A percentile compares a stretch with the other conserved stretches of the same genome.
These are phyloP conservation scores for Tylopilus plumbeoviolaceoides DNA, from an alignment of 768 basidiomycete species.

Conservation along the genomic window DNA sequence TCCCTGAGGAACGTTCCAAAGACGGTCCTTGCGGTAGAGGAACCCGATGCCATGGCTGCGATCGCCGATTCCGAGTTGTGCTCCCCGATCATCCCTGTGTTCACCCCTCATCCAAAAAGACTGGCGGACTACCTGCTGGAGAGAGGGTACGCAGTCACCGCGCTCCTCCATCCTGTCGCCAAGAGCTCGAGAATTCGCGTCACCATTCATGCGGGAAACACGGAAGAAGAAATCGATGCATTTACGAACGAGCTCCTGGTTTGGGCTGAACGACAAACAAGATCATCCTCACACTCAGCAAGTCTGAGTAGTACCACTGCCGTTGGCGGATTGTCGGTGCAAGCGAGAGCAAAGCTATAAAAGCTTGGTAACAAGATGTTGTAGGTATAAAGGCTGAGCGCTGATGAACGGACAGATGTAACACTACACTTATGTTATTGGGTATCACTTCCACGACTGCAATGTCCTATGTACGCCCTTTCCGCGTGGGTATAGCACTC, in stretches of 20 bases:
- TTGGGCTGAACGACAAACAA: conserved; percentile 10
- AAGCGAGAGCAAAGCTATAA: conserved; percentile 16
- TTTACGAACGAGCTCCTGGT: conserved; percentile 7
- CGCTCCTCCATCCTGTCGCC: conserved; percentile 9
- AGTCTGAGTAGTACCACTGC: neutral
- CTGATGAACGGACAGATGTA: neutral
- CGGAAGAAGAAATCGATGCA: conserved; percentile 16
- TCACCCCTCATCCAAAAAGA: conserved; percentile 3
- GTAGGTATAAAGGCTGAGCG: neutral
- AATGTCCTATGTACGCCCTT: neutral
- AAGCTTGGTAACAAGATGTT: no score
- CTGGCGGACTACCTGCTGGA: conserved; percentile 11
- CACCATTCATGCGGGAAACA: conserved; percentile 20
- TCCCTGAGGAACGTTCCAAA: conserved; percentile 8
- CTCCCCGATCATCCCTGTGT: conserved; percentile 20
- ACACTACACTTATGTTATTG: neutral
- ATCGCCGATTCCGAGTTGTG: neutral
- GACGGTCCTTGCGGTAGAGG: conserved; percentile 1
- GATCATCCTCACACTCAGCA: neutral
- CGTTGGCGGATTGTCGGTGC: neutral
- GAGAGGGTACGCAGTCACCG: conserved; percentile 11
- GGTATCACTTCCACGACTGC: neutral
- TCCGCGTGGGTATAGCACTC: neutral
- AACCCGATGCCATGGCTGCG: neutral
- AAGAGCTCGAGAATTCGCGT: conserved; percentile 15